These are phyloP conservation scores for Kazachstania viticola DNA, from an alignment of 805 yeast genomes.

Conservation along the genomic window DNA sequence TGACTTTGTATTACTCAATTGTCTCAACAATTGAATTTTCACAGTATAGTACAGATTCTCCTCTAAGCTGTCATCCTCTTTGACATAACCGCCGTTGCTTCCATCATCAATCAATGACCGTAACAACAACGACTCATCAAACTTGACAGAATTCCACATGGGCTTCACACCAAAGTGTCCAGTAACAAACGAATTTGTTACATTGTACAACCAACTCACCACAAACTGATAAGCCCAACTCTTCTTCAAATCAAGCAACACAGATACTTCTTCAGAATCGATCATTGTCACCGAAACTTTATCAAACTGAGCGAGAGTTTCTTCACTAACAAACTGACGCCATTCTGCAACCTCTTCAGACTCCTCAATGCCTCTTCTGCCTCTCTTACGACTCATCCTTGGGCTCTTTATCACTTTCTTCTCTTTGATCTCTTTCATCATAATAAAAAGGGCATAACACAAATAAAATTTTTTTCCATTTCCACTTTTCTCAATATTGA, in stretches of 20 bases:
- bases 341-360: no score
- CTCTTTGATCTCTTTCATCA: not conserved
- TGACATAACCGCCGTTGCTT: conserved; percentile 2
- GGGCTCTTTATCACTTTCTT: conserved; percentile 1
- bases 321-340: conserved; percentile 17
- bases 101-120: not conserved
- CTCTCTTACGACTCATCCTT: no score
- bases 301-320: no score
- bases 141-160: conserved; percentile 20
- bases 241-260: no score
- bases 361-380: no score
- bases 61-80: conserved; percentile 4
- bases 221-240: conserved; percentile 27
- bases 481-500: no score
- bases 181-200: conserved; percentile 19
- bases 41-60: conserved; percentile 10
- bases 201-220: conserved; percentile 25
- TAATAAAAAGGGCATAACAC: no score
- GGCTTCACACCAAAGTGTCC: conserved; percentile 7
- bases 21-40: conserved; percentile 13
- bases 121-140: conserved; percentile 22
- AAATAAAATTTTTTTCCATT: no score
- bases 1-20: conserved; percentile 16
- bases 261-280: no score
- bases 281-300: no score